Conservation (phyloP, 2,329 filamentous ascomycete genomes). For the Penicillium crustosum region DNA sequence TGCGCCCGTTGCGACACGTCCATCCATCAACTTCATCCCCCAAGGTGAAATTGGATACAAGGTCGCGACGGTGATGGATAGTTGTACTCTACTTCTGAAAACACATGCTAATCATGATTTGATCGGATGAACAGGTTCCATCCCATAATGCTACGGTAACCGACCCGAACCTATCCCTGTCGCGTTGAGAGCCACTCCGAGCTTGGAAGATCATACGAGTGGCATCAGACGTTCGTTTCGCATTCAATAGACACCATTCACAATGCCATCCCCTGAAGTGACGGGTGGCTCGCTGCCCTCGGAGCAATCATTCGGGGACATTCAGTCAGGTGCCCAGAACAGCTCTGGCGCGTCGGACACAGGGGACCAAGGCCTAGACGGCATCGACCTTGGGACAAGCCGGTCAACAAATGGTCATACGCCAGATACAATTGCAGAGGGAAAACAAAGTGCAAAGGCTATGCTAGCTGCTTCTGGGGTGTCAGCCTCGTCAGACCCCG, state of each 20-base stretch:
- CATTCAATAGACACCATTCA: conserved; percentile 13
- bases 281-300: conserved; percentile 24
- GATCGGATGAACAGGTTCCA: conserved; percentile 6
- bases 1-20: conserved; percentile 25
- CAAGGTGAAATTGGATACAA: conserved; percentile 7
- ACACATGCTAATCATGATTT: conserved; percentile 10
- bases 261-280: conserved; percentile 40
- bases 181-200: conserved; percentile 26
- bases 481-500: conserved; percentile 26
- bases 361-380: conserved; percentile 24
- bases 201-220: conserved; percentile 24
- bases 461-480: conserved; percentile 55
- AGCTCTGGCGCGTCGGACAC: conserved; percentile 26
- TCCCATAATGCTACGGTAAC: conserved; percentile 37
- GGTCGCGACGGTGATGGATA: conserved; percentile 13
- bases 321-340: conserved; percentile 27
- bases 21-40: conserved; percentile 11
- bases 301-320: conserved; percentile 26
- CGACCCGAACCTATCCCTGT: conserved; percentile 21
- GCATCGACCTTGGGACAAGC: conserved; percentile 24
- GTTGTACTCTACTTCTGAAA: background rate
- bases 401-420: conserved; percentile 30
- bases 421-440: conserved; percentile 54
- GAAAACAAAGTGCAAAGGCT: conserved; percentile 61
- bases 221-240: conserved; percentile 16